Percentiles rank a stretch among this genome's conserved stretches.
phyloP scores from a whole-genome alignment of 306 rosid species.

The Quercus cerris region DNA sequence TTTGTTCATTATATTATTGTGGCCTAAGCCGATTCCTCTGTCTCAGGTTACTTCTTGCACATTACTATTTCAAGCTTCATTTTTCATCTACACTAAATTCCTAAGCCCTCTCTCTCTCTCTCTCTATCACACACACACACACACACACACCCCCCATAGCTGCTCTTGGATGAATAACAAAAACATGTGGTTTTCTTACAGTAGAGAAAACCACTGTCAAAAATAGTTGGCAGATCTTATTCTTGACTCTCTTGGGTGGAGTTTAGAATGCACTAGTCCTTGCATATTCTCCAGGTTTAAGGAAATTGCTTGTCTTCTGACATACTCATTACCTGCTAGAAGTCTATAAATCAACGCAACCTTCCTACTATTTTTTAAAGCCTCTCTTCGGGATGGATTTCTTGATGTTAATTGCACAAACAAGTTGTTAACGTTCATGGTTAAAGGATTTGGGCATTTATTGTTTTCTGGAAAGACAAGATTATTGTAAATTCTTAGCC shows the following conservation, averaged over 20 bases:
- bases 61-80: background rate
- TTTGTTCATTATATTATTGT: conserved; percentile 11
- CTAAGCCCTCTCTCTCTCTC: background rate
- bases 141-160: background rate
- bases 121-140: background rate
- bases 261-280: background rate
- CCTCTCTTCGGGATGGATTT: background rate
- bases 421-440: background rate
- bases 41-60: background rate
- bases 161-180: background rate
- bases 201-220: background rate
- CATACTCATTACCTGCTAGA: background rate
- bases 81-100: background rate
- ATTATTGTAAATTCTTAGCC: background rate
- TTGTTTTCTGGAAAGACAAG: background rate
- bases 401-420: background rate
- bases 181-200: background rate
- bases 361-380: background rate
- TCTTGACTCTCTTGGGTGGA: background rate
- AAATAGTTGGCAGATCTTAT: background rate
- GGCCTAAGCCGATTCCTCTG: background rate
- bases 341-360: background rate
- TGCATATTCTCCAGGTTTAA: background rate
- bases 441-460: background rate
- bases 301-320: background rate